phyloP scores from a whole-genome alignment of 1,284 basidiomycete species.

The Apiotrichum sp. region DNA sequence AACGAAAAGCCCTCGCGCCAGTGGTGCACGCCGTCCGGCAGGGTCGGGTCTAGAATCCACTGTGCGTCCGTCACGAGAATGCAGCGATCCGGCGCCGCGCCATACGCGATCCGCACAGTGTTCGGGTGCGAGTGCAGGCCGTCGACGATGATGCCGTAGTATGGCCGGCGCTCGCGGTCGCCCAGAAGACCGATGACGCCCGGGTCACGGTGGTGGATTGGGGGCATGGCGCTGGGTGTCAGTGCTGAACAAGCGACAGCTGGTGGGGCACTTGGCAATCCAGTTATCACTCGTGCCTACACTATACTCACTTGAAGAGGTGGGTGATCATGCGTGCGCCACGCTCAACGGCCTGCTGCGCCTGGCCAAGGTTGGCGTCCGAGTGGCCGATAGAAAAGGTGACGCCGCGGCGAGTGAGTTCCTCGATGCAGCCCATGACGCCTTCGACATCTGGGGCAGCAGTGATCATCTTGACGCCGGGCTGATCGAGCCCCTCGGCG shows the following conservation, averaged over 20 bases:
- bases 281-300: neutral
- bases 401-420: constrained; percentile 61
- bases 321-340: constrained; percentile 78
- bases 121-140: constrained; percentile 86
- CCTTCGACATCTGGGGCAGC: constrained; percentile 80
- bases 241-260: too few species aligned
- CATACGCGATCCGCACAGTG: constrained; percentile 78
- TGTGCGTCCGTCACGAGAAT: constrained; percentile 84
- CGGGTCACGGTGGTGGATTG: constrained; percentile 42
- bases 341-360: constrained; percentile 29
- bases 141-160: constrained; percentile 83
- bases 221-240: constrained; percentile 29
- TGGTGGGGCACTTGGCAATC: too few species aligned
- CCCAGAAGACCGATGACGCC: constrained; percentile 78
- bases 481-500: constrained; percentile 45
- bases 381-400: constrained; percentile 81
- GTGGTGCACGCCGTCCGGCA: constrained; percentile 74
- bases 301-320: constrained; percentile 65
- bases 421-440: constrained; percentile 62
- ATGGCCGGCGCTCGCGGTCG: constrained; percentile 70
- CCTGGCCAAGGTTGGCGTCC: constrained; percentile 35
- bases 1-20: constrained; percentile 69
- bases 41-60: constrained; percentile 76
- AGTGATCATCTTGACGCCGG: constrained; percentile 74
- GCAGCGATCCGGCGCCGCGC: constrained; percentile 72